Evolutionary conservation across 495 filamentous ascomycete species (phyloP).

Genomic region (Neurospora tetrasperma): DNA sequence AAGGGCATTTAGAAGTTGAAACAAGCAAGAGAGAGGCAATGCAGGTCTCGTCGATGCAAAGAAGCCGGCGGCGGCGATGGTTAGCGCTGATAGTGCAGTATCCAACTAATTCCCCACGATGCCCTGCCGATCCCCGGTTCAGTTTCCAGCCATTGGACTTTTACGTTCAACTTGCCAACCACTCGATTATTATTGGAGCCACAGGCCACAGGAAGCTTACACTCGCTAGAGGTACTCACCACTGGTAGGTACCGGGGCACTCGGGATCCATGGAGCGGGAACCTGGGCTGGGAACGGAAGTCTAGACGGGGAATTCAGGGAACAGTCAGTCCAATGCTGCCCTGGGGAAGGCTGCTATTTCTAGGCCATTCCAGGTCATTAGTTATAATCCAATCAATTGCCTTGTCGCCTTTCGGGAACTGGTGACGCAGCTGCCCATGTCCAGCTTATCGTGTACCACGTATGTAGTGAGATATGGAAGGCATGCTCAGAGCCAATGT

Average conservation of each 20-base stretch:
- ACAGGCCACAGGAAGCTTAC: neutral
- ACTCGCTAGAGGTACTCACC: neutral
- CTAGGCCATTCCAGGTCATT: neutral
- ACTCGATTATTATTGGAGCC: neutral
- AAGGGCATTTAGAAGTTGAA: neutral
- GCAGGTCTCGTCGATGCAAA: neutral
- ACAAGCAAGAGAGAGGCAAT: neutral
- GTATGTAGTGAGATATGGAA: neutral
- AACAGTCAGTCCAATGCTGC: neutral
- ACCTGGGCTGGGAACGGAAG: neutral
- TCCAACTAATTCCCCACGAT: neutral
- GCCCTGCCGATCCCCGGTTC: neutral
- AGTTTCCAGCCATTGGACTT: neutral
- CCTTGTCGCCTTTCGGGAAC: conserved; percentile 2
- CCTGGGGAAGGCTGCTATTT: neutral
- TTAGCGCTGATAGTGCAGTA: neutral
- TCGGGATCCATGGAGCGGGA: neutral
- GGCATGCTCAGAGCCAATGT: neutral
- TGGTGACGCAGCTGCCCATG: conserved; percentile 1
- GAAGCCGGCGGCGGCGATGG: neutral
- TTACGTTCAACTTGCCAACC: neutral
- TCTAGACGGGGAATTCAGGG: neutral
- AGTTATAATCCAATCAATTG: conserved; percentile 7
- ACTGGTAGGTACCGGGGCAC: neutral
- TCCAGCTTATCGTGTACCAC: conserved; percentile 4